Evolutionary conservation across 192 early-diverging fungal species (phyloP).

Genomic region (Linnemannia schmuckeri): DNA sequence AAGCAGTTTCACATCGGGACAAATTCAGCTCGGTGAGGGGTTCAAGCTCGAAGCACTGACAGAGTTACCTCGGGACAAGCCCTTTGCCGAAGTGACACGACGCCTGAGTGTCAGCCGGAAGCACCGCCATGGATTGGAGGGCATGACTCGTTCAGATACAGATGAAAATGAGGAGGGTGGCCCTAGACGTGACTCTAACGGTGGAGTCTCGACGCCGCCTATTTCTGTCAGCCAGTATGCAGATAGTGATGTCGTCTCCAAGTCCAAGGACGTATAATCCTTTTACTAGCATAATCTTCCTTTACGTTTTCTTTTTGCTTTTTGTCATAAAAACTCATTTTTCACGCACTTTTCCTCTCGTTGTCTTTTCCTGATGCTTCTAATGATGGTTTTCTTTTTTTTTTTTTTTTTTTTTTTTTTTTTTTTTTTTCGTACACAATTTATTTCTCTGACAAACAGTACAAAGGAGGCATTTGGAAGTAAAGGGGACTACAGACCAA

Average conservation of each 20-base stretch:
- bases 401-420: too few species aligned
- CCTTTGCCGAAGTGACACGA: slow-evolving; percentile 44
- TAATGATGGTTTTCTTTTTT: too few species aligned
- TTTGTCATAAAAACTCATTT: not conserved
- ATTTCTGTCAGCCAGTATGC: slow-evolving; percentile 41
- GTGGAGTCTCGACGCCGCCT: slow-evolving; percentile 29
- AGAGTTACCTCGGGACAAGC: slow-evolving; percentile 34
- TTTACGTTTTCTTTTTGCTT: not conserved
- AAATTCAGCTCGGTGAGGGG: slow-evolving; percentile 32
- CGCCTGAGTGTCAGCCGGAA: slow-evolving; percentile 15
- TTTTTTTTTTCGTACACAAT: too few species aligned
- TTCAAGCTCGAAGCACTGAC: slow-evolving; percentile 64
- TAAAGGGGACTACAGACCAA: too few species aligned
- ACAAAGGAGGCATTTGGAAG: too few species aligned
- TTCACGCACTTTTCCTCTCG: not conserved
- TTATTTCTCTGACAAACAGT: too few species aligned
- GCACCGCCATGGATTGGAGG: slow-evolving; percentile 19
- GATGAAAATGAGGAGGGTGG: not conserved
- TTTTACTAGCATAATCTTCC: not conserved
- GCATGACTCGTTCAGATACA: slow-evolving; percentile 15
- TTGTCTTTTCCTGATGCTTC: not conserved
- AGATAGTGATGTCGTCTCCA: slow-evolving; percentile 35
- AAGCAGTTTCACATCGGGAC: slow-evolving; percentile 49
- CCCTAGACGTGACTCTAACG: not conserved
- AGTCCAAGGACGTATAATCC: slow-evolving; percentile 36